Evolutionary conservation across 2,329 filamentous ascomycete species (phyloP), one percentile per base, ranked within the genome.

Genomic region (Microsporum canis): DNA sequence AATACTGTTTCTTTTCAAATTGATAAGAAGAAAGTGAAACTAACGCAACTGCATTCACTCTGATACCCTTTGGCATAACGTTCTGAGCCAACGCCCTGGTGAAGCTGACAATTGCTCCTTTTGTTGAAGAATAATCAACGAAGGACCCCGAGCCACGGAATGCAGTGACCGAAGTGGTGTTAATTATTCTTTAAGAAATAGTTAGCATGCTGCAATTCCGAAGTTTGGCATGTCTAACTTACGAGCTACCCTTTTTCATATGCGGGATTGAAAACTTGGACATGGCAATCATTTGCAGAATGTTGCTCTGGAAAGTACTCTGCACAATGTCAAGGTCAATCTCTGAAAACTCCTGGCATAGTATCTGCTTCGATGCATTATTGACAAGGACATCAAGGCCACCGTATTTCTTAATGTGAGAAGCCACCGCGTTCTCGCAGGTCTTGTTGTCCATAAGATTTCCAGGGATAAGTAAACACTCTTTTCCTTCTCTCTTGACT

Each of bases 221-320:
- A 31, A 33, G n/a, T 3, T 34, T n/a, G 43, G 4, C 36, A 7
- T 47, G 5, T 12, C 4, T 23, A 36, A 72, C 76, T 64, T 63
- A 78, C 77, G 74, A 77, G 53, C 72, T 72, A 3, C 80, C 80
- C 58, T 72, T 75, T 60, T 77, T 73, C 80, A 84, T 81, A 65
- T 84, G 78, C 3, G 78, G 77, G 5, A 84, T 68, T 0, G 81
- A 75, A 63, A 77, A 84, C 67, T 84, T 84, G 3, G 79, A 79
- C 63, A 84, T 73, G n/a, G 81, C 80, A 66, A 85, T 82, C 74
- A 84, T 83, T 60, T 80, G 77, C 6, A 83, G 65, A 36, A 84
- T 79, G 63, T 84, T 84, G 63, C 76, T 78, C 51, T 77, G 77
- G 74, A 84, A 86, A 0, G 79, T 80, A 64, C 77, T 80, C 63